phyloP scores from a whole-genome alignment of 1,284 basidiomycete species.

The Boletus hoseneyae region DNA sequence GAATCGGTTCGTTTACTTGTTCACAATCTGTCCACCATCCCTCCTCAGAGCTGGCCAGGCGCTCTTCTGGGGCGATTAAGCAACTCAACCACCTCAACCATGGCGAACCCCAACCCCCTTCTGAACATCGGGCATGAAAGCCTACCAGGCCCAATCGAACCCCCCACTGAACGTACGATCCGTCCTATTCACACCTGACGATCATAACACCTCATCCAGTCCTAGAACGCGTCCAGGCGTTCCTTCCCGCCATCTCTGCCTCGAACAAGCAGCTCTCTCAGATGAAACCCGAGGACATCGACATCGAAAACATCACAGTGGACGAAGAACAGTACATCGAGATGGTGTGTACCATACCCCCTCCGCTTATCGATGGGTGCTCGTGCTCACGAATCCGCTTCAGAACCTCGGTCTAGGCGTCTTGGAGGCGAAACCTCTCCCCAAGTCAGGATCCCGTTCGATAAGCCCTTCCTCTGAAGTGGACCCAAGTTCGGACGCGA shows the following conservation, averaged over 20 bases:
- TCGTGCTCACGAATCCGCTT: slow-evolving; percentile 1
- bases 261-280: slow-evolving; percentile 54
- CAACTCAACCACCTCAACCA: slow-evolving; percentile 7
- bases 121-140: slow-evolving; percentile 19
- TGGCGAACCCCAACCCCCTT: not conserved
- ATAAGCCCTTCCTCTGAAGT: slow-evolving; percentile 6
- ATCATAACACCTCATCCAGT: slow-evolving; percentile 36
- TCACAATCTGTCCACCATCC: not conserved
- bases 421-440: slow-evolving; percentile 42
- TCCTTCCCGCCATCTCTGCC: slow-evolving; percentile 59
- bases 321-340: slow-evolving; percentile 54
- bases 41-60: slow-evolving; percentile 17
- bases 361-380: not conserved
- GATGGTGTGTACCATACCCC: slow-evolving; percentile 46
- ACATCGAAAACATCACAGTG: slow-evolving; percentile 56
- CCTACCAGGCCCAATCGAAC: slow-evolving; percentile 17
- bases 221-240: slow-evolving; percentile 57
- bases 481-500: slow-evolving; percentile 7
- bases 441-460: not conserved
- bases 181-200: not conserved
- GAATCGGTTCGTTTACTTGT: slow-evolving; percentile 27
- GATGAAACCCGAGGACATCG: slow-evolving; percentile 51
- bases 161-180: slow-evolving; percentile 34
- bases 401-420: slow-evolving; percentile 66
- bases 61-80: slow-evolving; percentile 29